These are phyloP conservation scores for Epichloe coenophiala DNA, from an alignment of 2,329 filamentous ascomycete genomes.

Conservation along the genomic window DNA sequence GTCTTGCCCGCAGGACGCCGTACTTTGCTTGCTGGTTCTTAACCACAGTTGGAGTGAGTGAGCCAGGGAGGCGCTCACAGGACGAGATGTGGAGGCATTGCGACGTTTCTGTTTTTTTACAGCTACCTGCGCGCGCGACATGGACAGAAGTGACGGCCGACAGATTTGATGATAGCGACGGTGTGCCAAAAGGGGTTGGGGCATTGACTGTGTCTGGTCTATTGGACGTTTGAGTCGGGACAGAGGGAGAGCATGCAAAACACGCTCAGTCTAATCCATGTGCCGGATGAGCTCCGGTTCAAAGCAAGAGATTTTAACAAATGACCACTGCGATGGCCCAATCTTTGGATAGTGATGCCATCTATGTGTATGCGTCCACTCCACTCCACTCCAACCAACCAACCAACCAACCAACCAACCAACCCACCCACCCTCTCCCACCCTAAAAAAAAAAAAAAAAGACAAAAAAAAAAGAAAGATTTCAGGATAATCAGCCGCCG, in stretches of 20 bases:
- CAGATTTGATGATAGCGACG: constrained; percentile 7
- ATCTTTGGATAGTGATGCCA: not conserved
- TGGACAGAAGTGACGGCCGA: constrained; percentile 6
- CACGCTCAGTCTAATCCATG: not conserved
- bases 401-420: too few relatives aligned
- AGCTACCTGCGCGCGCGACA: constrained; percentile 5
- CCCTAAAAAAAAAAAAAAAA: too few relatives aligned
- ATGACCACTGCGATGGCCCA: not conserved
- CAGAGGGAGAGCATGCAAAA: not conserved
- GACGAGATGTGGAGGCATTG: constrained; percentile 1
- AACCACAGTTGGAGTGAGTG: not conserved
- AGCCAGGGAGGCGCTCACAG: not conserved
- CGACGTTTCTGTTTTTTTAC: not conserved
- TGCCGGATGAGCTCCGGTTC: not conserved
- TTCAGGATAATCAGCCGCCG: not conserved
- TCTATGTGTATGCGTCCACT: constrained; percentile 1
- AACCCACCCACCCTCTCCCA: too few relatives aligned
- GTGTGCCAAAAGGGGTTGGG: constrained; percentile 7
- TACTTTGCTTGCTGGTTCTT: not conserved
- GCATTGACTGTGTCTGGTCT: not conserved
- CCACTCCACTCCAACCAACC: not conserved
- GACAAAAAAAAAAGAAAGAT: too few relatives aligned
- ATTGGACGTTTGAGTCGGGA: not conserved
- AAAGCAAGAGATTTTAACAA: not conserved
- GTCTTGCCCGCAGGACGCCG: not conserved